These are phyloP conservation scores for Neofusicoccum parvum DNA, from an alignment of 2,329 filamentous ascomycete species.

Conservation along the genomic window DNA sequence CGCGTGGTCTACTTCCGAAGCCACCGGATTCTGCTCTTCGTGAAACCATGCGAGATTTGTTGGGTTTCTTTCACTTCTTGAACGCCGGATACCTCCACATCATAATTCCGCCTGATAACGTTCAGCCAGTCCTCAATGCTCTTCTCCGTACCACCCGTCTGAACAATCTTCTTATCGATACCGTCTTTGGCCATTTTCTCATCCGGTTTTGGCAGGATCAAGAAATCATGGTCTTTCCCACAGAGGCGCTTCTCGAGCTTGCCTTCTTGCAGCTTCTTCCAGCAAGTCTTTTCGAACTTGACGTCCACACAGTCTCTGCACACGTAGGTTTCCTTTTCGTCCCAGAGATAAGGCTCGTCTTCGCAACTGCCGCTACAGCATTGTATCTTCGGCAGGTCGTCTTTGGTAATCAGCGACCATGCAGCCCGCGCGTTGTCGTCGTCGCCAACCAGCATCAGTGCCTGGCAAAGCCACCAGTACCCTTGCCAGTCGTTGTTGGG, in stretches of 20 bases:
- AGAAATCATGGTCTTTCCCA: background rate
- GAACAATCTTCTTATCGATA: background rate
- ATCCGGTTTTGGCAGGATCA: background rate
- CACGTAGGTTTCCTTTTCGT: background rate
- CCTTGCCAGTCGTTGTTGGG: background rate
- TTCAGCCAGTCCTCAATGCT: background rate
- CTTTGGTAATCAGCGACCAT: background rate
- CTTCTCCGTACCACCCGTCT: background rate
- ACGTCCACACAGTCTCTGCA: slow-evolving; percentile 2
- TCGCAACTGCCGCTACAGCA: background rate
- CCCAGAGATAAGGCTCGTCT: background rate
- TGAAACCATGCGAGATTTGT: background rate
- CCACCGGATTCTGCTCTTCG: background rate
- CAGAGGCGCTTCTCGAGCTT: background rate
- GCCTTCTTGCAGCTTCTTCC: background rate
- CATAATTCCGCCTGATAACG: background rate
- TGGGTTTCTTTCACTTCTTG: background rate
- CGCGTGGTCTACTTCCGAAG: background rate
- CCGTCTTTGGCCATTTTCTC: background rate
- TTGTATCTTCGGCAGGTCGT: background rate
- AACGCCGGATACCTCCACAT: background rate
- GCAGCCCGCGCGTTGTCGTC: background rate
- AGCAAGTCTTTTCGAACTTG: background rate
- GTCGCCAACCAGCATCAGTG: background rate
- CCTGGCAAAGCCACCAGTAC: background rate